phyloP scores from a whole-genome alignment of 1,284 basidiomycete genomes.

The Cutaneotrichosporon daszewskae region DNA sequence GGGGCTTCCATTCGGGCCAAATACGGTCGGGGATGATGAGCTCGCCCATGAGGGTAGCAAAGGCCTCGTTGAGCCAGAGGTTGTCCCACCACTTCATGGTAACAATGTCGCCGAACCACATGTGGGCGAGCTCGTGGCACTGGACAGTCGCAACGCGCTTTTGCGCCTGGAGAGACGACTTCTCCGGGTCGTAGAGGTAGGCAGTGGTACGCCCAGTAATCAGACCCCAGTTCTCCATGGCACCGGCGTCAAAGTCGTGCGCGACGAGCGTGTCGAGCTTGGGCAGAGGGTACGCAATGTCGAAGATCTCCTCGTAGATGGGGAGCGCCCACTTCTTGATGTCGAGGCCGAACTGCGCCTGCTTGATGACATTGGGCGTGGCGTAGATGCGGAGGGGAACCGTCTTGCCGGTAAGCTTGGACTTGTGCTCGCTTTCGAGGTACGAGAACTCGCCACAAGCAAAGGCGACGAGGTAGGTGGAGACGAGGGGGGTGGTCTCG shows the following conservation, averaged over 20 bases:
- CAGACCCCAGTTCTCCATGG: constrained; percentile 95
- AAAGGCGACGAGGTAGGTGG: constrained; percentile 84
- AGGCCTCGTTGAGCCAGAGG: constrained; percentile 67
- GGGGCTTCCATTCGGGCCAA: constrained; percentile 55
- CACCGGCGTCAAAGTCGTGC: constrained; percentile 83
- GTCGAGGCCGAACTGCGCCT: constrained; percentile 67
- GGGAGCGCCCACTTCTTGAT: constrained; percentile 82
- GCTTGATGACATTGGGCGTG: constrained; percentile 76
- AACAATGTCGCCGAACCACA: constrained; percentile 80
- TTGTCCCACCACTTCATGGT: constrained; percentile 95
- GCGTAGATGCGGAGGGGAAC: constrained; percentile 84
- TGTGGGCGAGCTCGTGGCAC: constrained; percentile 47
- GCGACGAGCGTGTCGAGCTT: constrained; percentile 83
- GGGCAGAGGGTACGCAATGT: constrained; percentile 84
- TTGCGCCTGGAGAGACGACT: constrained; percentile 67
- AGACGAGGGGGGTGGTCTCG: constrained; percentile 72
- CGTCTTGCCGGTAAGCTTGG: constrained; percentile 73
- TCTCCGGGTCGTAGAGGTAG: constrained; percentile 75
- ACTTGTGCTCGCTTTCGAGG: constrained; percentile 69
- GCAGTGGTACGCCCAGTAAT: constrained; percentile 84
- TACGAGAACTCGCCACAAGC: constrained; percentile 78
- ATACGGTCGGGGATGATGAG: constrained; percentile 73
- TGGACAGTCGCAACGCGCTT: constrained; percentile 66
- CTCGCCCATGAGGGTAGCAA: constrained; percentile 81
- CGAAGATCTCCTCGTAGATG: constrained; percentile 88